phyloP scores from a whole-genome alignment of 2,329 filamentous ascomycete species.

The Fusarium odoratissimum region DNA sequence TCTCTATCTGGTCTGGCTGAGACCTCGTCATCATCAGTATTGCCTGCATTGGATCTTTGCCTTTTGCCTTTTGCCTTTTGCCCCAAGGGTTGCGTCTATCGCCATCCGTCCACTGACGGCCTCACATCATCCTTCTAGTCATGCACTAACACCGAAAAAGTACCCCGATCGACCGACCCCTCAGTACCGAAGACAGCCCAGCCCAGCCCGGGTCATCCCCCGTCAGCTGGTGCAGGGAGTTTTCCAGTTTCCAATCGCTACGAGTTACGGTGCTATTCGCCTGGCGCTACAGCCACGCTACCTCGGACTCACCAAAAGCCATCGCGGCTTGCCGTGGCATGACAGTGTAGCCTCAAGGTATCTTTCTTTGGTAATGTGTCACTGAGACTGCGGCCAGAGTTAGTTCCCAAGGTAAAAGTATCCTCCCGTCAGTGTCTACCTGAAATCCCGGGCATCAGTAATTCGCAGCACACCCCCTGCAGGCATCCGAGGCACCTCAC shows the following conservation, averaged over 20 bases:
- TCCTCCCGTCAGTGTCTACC: conserved; percentile 4
- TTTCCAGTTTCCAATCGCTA: conserved; percentile 18
- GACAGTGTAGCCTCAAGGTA: conserved; percentile 16
- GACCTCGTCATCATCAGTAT: conserved; percentile 31
- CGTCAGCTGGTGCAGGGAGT: conserved; percentile 41
- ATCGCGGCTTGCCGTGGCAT: not conserved
- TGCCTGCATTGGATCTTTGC: conserved; percentile 15
- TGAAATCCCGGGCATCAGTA: conserved; percentile 16
- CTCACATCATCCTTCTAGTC: conserved; percentile 24
- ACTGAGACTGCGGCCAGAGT: conserved; percentile 13
- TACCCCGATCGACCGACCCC: conserved; percentile 38
- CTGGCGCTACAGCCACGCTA: conserved; percentile 17
- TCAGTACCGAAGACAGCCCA: conserved; percentile 41
- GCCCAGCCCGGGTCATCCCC: conserved; percentile 32
- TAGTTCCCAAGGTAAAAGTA: not conserved
- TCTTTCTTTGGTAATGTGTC: conserved; percentile 4
- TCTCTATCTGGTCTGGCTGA: not conserved
- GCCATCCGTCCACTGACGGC: conserved; percentile 28
- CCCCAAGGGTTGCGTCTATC: conserved; percentile 36
- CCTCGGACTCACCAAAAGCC: not conserved
- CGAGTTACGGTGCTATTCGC: conserved; percentile 17
- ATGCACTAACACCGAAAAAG: conserved; percentile 37
- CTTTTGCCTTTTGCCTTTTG: conserved; percentile 28
- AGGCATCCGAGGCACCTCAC: not conserved
- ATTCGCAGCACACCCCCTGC: conserved; percentile 20